Conservation (phyloP, 1,284 basidiomycete species). For the Ustilago lituana region DNA sequence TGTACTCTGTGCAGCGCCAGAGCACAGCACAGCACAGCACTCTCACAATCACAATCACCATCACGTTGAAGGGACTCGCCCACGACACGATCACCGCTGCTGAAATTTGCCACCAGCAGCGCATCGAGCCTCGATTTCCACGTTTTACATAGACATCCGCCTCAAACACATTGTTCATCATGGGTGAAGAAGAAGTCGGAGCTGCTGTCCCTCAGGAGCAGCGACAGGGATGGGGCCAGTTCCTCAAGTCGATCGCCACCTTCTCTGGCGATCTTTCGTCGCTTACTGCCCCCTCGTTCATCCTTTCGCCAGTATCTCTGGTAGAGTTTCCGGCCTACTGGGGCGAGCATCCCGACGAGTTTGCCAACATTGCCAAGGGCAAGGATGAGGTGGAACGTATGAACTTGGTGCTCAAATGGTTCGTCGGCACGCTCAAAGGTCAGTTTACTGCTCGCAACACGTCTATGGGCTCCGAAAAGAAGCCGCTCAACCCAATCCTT, state of each 20-base stretch:
- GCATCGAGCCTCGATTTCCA: background rate
- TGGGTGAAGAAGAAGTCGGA: slow-evolving; percentile 56
- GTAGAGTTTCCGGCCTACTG: slow-evolving; percentile 66
- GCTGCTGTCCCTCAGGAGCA: slow-evolving; percentile 56
- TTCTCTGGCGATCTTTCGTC: slow-evolving; percentile 83
- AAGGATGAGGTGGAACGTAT: slow-evolving; percentile 66
- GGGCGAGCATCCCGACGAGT: slow-evolving; percentile 65
- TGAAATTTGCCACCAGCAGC: background rate
- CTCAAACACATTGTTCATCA: slow-evolving; percentile 15
- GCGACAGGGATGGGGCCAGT: slow-evolving; percentile 61
- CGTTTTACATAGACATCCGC: slow-evolving; percentile 8
- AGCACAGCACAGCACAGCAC: no score
- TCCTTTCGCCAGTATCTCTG: slow-evolving; percentile 68
- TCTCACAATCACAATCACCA: no score
- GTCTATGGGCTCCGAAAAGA: slow-evolving; percentile 89
- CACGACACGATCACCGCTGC: slow-evolving; percentile 1
- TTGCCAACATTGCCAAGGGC: slow-evolving; percentile 56
- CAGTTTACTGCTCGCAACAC: slow-evolving; percentile 78
- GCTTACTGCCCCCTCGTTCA: slow-evolving; percentile 83
- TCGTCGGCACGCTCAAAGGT: slow-evolving; percentile 80
- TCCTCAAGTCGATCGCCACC: slow-evolving; percentile 64
- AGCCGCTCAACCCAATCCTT: slow-evolving; percentile 92
- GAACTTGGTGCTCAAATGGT: slow-evolving; percentile 64
- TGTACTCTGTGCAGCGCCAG: no score
- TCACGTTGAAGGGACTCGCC: no score